phyloP scores from a whole-genome alignment of 2,329 filamentous ascomycete species.

The Aspergillus sp. region DNA sequence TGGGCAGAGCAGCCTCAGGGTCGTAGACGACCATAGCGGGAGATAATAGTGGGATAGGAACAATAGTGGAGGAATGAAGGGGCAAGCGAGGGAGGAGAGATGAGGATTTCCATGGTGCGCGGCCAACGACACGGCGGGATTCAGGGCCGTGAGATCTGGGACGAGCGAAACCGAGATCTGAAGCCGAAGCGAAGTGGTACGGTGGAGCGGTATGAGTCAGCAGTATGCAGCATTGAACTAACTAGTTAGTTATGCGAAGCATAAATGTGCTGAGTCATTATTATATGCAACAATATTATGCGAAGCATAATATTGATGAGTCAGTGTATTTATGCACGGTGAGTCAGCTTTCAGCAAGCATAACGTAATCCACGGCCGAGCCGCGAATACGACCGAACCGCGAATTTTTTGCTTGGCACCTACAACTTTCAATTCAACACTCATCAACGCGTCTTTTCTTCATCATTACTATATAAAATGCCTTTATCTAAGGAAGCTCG shows the following conservation, averaged over 20 bases:
- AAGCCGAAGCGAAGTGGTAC: not conserved
- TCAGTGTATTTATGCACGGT: no score
- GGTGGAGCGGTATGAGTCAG: not conserved
- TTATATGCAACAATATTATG: no score
- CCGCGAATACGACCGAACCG: no score
- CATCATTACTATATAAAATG: no score
- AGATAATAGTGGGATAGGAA: not conserved
- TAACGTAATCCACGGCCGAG: no score
- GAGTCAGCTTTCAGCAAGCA: no score
- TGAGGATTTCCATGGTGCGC: conserved; percentile 8
- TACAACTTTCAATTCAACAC: no score
- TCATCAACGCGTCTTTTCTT: no score
- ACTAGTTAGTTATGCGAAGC: not conserved
- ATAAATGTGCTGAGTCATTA: not conserved
- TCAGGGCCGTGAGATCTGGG: conserved; percentile 23
- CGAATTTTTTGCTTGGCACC: no score
- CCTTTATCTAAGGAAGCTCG: no score
- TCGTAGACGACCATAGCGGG: conserved; percentile 11
- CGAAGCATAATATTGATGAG: no score
- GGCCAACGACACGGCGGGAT: conserved; percentile 25
- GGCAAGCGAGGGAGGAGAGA: conserved; percentile 1
- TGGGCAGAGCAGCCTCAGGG: conserved; percentile 15
- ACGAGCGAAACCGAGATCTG: conserved; percentile 25
- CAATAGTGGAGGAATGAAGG: no score
- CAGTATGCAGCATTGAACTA: not conserved